Base-by-base conservation (phyloP, 1,284 basidiomycete species). In the Erythrobasidium hasegawianum region DNA sequence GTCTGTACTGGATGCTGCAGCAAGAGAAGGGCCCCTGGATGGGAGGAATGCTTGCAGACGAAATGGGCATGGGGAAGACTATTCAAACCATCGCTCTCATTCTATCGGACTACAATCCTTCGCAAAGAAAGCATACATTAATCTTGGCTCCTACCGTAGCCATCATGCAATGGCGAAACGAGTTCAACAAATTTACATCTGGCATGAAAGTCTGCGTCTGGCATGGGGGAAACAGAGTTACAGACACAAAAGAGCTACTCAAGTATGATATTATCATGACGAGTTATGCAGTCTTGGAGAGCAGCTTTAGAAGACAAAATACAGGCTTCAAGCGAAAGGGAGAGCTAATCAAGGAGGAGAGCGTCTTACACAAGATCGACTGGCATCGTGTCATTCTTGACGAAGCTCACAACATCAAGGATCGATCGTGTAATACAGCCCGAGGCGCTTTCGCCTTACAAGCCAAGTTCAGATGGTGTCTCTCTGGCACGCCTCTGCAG, bases 41-140 rank as follows among this genome's bases (percentile, higher is more conserved):
- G 55, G 95, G 96, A 45, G 96, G 95, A 11, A 87, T 98, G 84
- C 82, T 98, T 59, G 93, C 95, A 38, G 91, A 94, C 75, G 90
- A 94, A 78, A 91, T 91, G 89, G 91, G 91, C 41, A 97, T 97
- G 95, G 95, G 95, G 29, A 97, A 97, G 79, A 98, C 95, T 0
- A 97, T 98, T 69, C 96, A 98, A 76, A 94, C 95, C 72, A 94
- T 98, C 57, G 84, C 92, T 1, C 82, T 98, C 38, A 82, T 98
- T 41, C 84, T 95, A 1, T 87, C 87, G 0, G 88, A 91, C 75
- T 78, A 54, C n/a, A 47, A 55, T 29, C 52, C 52, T n/a, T 40
- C 43, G 20, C 27, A 60, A 1, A 40, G 20, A 20, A 60, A 41
- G 27, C 54, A 57, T 39, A 94, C 91, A 65, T 83, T 98, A 9